Base-by-base conservation (phyloP, 169 alveolate species). In the Eimeria praecox region DNA sequence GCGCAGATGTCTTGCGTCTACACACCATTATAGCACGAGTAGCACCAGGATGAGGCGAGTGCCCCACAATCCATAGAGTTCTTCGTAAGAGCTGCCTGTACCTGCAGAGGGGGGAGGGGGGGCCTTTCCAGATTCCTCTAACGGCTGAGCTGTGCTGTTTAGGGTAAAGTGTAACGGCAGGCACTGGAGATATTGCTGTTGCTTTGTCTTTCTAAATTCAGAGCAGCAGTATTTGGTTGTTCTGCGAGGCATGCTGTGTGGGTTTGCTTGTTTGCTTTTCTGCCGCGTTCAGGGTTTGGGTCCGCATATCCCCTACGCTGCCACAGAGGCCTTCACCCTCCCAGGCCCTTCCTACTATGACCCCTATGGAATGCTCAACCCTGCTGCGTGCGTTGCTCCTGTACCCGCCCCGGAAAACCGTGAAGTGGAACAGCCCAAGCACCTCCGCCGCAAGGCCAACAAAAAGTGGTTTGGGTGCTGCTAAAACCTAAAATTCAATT, bases 281-380 rank as follows among this genome's bases (percentile, higher is more conserved):
- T 83, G 52, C 24, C 52, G 24, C 12, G 33, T 52, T 44, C 91
- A 83, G 91, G 91, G 91, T 22, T 24, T 83, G 91, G 73, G 69
- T 73, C 44, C 78, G 3, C 94, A 87, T 16, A 20, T 64, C n/a
- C 82, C 94, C 59, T 62, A 62, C 59, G 42, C 78, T 49, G 9
- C 56, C 46, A n/a, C 44, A 22, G 82, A 87, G 59, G 35, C 73
- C 35, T 35, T 86, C 87, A 40, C 73, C 44, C 54, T 92, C 44
- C 91, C 92, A 14, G 95, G 95, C n/a, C 95, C 95, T 35, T 46
- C 92, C 54, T 92, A 92, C 95, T 92, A 92, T 54, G 95, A 92
- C 75, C 95, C 95, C 42, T 92, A 92, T 86, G 95, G 95, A 54
- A 92, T 92, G 95, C 46, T 92, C 38, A 92, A 92, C 86, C 95